phyloP scores from a whole-genome alignment of 1,284 basidiomycete genomes.

The Cryptococcus neoformans region DNA sequence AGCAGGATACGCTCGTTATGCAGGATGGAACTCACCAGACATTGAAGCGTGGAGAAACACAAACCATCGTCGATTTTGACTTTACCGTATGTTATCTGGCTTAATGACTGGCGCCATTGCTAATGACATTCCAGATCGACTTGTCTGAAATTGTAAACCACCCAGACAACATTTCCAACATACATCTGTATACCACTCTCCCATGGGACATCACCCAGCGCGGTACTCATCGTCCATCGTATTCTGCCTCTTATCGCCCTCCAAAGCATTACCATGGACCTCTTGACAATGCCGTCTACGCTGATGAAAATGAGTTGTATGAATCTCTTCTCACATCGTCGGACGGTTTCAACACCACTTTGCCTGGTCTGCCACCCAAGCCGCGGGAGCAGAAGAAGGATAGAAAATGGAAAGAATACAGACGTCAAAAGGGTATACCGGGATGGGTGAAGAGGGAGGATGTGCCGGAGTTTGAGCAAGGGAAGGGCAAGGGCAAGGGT shows the following conservation, averaged over 20 bases:
- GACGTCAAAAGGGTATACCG: slow-evolving; percentile 24
- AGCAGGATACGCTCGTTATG: slow-evolving; percentile 16
- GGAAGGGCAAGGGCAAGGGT: slow-evolving; percentile 5
- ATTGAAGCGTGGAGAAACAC: slow-evolving; percentile 23
- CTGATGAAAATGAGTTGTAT: background rate
- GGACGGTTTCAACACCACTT: background rate
- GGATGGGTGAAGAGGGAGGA: slow-evolving; percentile 19
- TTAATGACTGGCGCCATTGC: background rate
- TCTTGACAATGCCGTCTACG: background rate
- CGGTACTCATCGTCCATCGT: slow-evolving; percentile 17
- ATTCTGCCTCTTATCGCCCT: slow-evolving; percentile 11
- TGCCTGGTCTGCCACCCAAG: slow-evolving; percentile 10
- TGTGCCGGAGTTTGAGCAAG: slow-evolving; percentile 19
- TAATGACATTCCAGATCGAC: slow-evolving; percentile 28
- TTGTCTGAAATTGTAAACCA: slow-evolving; percentile 25
- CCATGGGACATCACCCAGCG: slow-evolving; percentile 13
- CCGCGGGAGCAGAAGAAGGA: slow-evolving; percentile 2
- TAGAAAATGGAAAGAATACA: slow-evolving; percentile 10
- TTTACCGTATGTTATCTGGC: slow-evolving; percentile 26
- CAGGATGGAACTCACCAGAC: slow-evolving; percentile 18
- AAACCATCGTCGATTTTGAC: slow-evolving; percentile 37
- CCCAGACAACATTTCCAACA: slow-evolving; percentile 27
- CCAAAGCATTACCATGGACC: background rate
- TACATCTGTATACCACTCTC: slow-evolving; percentile 21
- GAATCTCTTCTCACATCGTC: background rate